These are phyloP conservation scores for Arabis hirsuta DNA, from an alignment of 345 rosid genomes.

Conservation along the genomic window DNA sequence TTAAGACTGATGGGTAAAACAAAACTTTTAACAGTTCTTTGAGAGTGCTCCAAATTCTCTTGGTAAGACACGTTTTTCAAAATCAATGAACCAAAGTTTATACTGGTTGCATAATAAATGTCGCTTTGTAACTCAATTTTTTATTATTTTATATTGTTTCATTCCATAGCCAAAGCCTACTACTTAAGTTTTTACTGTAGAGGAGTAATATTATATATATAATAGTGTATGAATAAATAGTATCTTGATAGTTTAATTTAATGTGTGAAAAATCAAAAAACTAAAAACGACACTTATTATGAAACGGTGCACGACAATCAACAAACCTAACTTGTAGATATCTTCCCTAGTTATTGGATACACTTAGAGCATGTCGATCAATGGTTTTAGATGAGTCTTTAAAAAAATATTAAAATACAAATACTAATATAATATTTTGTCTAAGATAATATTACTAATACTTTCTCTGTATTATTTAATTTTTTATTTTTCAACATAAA, in stretches of 20 bases:
- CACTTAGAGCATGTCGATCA: not conserved
- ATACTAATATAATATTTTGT: no score
- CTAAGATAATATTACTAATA: no score
- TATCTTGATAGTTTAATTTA: not conserved
- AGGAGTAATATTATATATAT: no score
- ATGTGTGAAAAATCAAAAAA: not conserved
- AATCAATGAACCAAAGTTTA: conserved; percentile 5
- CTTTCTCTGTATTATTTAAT: no score
- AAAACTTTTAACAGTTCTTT: conserved; percentile 20
- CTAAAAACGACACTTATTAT: not conserved
- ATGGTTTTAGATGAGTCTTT: no score
- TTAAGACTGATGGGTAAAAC: conserved; percentile 23
- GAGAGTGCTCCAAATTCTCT: conserved; percentile 27
- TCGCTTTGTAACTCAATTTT: not conserved
- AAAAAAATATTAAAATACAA: no score
- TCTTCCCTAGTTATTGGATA: not conserved
- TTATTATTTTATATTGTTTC: no score
- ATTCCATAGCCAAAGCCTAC: no score
- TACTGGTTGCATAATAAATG: not conserved
- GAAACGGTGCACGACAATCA: not conserved
- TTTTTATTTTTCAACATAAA: no score
- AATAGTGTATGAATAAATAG: not conserved
- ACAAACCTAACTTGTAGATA: conserved; percentile 1
- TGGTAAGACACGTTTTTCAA: not conserved
- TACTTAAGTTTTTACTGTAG: no score